Conservation (phyloP, 2,329 filamentous ascomycete species). For the Penicillium fuscoglaucum region DNA sequence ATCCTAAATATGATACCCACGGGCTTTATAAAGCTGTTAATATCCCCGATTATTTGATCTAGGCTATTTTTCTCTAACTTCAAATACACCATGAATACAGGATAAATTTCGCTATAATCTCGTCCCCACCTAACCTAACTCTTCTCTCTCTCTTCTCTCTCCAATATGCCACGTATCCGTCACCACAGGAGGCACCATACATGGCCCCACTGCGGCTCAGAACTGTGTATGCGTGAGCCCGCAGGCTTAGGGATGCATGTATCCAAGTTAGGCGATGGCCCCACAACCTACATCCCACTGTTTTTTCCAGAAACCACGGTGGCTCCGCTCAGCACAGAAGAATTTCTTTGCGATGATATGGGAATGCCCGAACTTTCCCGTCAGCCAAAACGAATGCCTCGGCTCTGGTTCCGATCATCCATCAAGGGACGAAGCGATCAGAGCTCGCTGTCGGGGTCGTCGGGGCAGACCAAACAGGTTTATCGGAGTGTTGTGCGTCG, state of each 20-base stretch:
- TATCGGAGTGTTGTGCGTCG: conserved; percentile 29
- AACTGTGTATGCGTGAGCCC: conserved; percentile 22
- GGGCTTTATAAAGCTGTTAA: conserved; percentile 16
- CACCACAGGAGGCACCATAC: conserved; percentile 39
- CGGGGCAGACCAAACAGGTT: conserved; percentile 15
- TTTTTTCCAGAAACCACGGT: conserved; percentile 11
- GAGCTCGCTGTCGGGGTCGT: conserved; percentile 5
- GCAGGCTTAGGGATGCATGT: conserved; percentile 24
- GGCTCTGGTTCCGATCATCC: conserved; percentile 27
- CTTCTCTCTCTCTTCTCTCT: background rate
- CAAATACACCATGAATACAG: background rate
- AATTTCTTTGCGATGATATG: conserved; percentile 30
- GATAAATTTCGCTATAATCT: background rate
- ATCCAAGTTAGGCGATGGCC: conserved; percentile 6
- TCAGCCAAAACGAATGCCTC: conserved; percentile 20
- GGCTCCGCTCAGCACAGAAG: conserved; percentile 21
- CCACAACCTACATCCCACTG: conserved; percentile 16
- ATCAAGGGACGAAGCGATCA: background rate
- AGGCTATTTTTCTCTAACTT: background rate
- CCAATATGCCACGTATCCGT: conserved; percentile 28
- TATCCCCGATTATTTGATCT: background rate
- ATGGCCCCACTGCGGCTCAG: conserved; percentile 38
- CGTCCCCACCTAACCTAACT: background rate
- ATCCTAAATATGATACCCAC: background rate
- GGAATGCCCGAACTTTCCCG: conserved; percentile 38